Base-by-base conservation (phyloP, 2,329 filamentous ascomycete species). In the Botrytis porri region DNA sequence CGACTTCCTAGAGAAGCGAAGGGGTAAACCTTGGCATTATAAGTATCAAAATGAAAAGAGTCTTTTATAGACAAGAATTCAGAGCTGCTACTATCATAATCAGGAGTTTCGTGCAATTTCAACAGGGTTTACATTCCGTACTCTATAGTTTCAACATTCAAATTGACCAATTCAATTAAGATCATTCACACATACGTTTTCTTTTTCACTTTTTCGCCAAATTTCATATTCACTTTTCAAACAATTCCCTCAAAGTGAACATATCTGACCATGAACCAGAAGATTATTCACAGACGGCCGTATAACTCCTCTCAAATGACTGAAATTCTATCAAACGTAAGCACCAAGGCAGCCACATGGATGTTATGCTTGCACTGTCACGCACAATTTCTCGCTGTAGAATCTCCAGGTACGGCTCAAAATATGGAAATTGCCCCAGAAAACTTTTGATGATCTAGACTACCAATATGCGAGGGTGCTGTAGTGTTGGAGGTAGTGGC, bases 11-110 rank as follows among this genome's bases (percentile, higher is more conserved):
- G n/a, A 14, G 43, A 57, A 57, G 54, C 35, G 63, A 72, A 60
- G 54, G 70, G 70, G 51, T 54, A 67, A 72, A 16, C 37, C 70
- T 72, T 72, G 70, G 62, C 70, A 59, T 22, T 22, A 10, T 32
- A 25, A 29, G 22, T 67, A 60, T 48, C 16, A 25, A 67, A 59
- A 16, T 22, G 22, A 25, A 20, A 25, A 64, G 32, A 25, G 35
- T 65, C 22, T 32, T 35, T 29, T 20, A 39, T 29, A 51, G 14
- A 37, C 14, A 54, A 18, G 1, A 32, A 32, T 25, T 16, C 2
- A 12, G 32, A 32, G 0, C 16, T 18, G 2, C 7, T 32, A 6
- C 25, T 9, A 6, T 57, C 8, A 6, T 10, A 22, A 9, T 5
- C 4, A 0, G 4, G 4, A 4, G 29, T 0, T 2, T 22, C 0